Percentiles rank a stretch among this genome's conserved stretches.
Evolutionary conservation across 1,284 basidiomycete genomes (phyloP).

Genomic region (Apiotrichum gracile): DNA sequence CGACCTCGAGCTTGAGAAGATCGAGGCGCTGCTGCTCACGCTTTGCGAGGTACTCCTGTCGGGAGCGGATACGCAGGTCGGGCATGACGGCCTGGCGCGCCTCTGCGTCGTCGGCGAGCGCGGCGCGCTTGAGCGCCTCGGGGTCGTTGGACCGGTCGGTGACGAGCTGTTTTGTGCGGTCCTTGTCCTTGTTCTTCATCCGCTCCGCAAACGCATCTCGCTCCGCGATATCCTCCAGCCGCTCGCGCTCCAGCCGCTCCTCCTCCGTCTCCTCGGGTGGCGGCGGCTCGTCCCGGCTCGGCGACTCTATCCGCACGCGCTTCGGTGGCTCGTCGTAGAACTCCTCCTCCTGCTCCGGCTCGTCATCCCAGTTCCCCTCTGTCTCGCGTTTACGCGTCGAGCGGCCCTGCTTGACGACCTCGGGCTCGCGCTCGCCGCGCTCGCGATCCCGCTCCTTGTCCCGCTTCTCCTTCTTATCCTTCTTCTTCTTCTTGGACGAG

Average conservation of each 20-base stretch:
- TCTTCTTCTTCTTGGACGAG: slow-evolving; percentile 44
- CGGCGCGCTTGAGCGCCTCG: slow-evolving; percentile 72
- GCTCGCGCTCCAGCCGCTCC: slow-evolving; percentile 63
- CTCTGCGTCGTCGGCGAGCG: slow-evolving; percentile 76
- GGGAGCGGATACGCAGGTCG: slow-evolving; percentile 72
- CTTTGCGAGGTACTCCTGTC: slow-evolving; percentile 92
- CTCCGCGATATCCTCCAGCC: slow-evolving; percentile 72
- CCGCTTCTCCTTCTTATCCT: slow-evolving; percentile 44
- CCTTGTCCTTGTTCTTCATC: slow-evolving; percentile 73
- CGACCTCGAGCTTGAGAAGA: slow-evolving; percentile 82
- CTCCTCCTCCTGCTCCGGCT: slow-evolving; percentile 52
- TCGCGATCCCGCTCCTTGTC: slow-evolving; percentile 43
- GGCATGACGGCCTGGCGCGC: slow-evolving; percentile 76
- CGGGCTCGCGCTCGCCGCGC: slow-evolving; percentile 42
- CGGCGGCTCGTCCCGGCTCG: slow-evolving; percentile 20
- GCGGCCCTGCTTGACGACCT: slow-evolving; percentile 55
- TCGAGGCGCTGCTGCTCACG: slow-evolving; percentile 95
- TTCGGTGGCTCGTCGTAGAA: slow-evolving; percentile 62
- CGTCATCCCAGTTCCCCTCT: slow-evolving; percentile 45
- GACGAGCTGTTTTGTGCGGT: slow-evolving; percentile 83
- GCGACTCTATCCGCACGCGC: slow-evolving; percentile 39
- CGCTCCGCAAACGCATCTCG: slow-evolving; percentile 90
- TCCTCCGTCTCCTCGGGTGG: slow-evolving; percentile 57
- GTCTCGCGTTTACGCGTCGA: slow-evolving; percentile 68
- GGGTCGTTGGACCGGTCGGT: slow-evolving; percentile 81